A percentile compares a stretch with the other conserved stretches of the same genome.
Evolutionary conservation across 176 grass and related monocot genomes (phyloP).

Genomic region (Triticum urartu): DNA sequence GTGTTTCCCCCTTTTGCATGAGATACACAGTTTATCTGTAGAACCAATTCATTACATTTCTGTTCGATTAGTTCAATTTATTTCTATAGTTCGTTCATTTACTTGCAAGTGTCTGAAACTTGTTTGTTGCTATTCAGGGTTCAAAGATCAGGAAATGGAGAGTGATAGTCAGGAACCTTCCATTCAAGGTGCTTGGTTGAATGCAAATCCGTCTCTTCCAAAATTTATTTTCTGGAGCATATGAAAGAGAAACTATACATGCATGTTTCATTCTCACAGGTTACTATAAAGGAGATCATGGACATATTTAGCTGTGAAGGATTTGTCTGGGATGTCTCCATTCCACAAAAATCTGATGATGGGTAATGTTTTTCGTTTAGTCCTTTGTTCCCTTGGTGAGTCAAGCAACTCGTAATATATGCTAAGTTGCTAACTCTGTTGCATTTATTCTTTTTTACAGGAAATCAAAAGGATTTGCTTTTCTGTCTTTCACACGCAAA

Average conservation of each 20-base stretch:
- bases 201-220: not conserved
- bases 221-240: slow-evolving; percentile 1
- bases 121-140: slow-evolving; percentile 51
- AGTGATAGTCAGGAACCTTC: slow-evolving; percentile 89
- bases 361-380: slow-evolving; percentile 51
- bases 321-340: slow-evolving; percentile 93
- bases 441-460: slow-evolving; percentile 51
- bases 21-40: not conserved
- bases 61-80: not conserved
- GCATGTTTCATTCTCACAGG: slow-evolving; percentile 42
- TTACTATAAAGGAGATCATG: slow-evolving; percentile 64
- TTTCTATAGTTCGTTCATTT: not conserved
- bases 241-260: slow-evolving; percentile 25
- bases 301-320: slow-evolving; percentile 68
- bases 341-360: slow-evolving; percentile 76
- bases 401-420: slow-evolving; percentile 29
- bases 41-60: no score
- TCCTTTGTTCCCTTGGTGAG: slow-evolving; percentile 14
- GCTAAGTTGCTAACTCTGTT: slow-evolving; percentile 4
- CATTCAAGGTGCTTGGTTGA: slow-evolving; percentile 82
- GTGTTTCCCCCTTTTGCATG: not conserved
- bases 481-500: slow-evolving; percentile 97
- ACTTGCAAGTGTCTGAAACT: slow-evolving; percentile 18
- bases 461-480: slow-evolving; percentile 95
- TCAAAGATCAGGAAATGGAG: slow-evolving; percentile 92